Evolutionary conservation across 805 yeast genomes (phyloP).

Genomic region (Clavispora phyllophila): DNA sequence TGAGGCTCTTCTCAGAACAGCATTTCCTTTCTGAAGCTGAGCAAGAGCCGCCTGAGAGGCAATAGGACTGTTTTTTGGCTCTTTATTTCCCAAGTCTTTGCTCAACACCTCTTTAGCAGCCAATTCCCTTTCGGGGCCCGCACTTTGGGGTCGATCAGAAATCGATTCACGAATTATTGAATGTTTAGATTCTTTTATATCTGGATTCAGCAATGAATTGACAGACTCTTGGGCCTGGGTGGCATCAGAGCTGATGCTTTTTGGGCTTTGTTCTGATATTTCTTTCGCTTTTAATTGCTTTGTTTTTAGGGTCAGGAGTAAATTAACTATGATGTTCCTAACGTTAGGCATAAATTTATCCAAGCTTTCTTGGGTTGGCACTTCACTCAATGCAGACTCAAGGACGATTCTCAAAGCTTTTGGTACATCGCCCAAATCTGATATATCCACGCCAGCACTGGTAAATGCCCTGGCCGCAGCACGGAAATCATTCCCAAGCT

Average conservation of each 20-base stretch:
- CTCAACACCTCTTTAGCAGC: background rate
- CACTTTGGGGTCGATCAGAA: background rate
- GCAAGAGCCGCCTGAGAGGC: slow-evolving; percentile 44
- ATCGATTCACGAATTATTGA: background rate
- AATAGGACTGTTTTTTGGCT: background rate
- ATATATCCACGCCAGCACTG: slow-evolving; percentile 71
- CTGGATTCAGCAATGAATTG: slow-evolving; percentile 4
- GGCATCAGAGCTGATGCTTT: slow-evolving; percentile 2
- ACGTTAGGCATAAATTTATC: slow-evolving; percentile 80
- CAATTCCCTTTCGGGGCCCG: background rate
- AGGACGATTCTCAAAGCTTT: slow-evolving; percentile 69
- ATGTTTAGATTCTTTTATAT: slow-evolving; percentile 6
- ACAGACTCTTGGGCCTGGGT: too few species aligned
- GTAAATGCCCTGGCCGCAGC: slow-evolving; percentile 77
- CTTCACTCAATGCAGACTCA: slow-evolving; percentile 81
- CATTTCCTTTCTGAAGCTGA: slow-evolving; percentile 76
- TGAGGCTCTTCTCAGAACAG: slow-evolving; percentile 87
- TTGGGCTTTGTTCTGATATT: slow-evolving; percentile 5
- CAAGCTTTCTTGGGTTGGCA: slow-evolving; percentile 76
- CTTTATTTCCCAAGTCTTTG: background rate
- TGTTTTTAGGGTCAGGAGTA: slow-evolving; percentile 72
- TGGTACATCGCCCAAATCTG: slow-evolving; percentile 90
- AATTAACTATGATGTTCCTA: slow-evolving; percentile 75
- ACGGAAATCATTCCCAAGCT: slow-evolving; percentile 89
- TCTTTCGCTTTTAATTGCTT: slow-evolving; percentile 62